Evolutionary conservation across 345 rosid species (phyloP).

Genomic region (Syzygium grande): DNA sequence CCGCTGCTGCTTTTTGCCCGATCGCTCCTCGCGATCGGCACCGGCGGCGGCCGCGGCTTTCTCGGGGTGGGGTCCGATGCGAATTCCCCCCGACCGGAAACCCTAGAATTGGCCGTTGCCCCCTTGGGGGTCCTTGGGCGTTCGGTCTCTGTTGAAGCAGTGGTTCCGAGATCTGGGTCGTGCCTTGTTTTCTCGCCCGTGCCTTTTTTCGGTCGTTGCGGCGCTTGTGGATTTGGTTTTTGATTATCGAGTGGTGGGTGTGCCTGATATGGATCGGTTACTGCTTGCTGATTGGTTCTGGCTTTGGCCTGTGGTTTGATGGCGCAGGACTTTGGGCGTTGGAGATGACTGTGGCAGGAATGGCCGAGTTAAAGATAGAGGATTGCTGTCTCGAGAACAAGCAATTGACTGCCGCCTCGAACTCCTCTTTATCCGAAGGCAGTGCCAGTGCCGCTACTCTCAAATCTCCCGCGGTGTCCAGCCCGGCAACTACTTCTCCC

Average conservation of each 20-base stretch:
- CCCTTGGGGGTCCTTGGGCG: not conserved
- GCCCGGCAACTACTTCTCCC: conserved; percentile 64
- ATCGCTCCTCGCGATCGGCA: not conserved
- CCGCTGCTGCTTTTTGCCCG: not conserved
- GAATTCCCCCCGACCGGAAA: not conserved
- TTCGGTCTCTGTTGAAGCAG: not conserved
- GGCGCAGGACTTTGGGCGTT: conserved; percentile 14
- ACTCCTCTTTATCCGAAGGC: conserved; percentile 70
- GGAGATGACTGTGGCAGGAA: conserved; percentile 38
- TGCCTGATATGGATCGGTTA: not conserved
- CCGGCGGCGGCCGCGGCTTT: conserved; percentile 1
- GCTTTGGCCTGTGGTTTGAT: not conserved
- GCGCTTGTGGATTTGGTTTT: not conserved
- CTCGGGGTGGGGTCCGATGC: not conserved
- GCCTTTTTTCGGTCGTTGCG: conserved; percentile 5
- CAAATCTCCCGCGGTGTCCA: conserved; percentile 65
- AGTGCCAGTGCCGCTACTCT: conserved; percentile 45
- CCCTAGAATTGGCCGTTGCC: conserved; percentile 4
- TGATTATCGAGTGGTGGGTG: not conserved
- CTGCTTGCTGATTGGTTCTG: not conserved
- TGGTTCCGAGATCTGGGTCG: not conserved
- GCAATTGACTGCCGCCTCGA: conserved; percentile 65
- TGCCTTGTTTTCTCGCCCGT: conserved; percentile 2
- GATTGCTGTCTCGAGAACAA: conserved; percentile 79
- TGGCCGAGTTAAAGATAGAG: conserved; percentile 47